Percentiles rank a stretch among this genome's conserved stretches.
phyloP scores from a whole-genome alignment of 371 early-diverging fungal genomes.

The Dipsacomyces acuminosporus region DNA sequence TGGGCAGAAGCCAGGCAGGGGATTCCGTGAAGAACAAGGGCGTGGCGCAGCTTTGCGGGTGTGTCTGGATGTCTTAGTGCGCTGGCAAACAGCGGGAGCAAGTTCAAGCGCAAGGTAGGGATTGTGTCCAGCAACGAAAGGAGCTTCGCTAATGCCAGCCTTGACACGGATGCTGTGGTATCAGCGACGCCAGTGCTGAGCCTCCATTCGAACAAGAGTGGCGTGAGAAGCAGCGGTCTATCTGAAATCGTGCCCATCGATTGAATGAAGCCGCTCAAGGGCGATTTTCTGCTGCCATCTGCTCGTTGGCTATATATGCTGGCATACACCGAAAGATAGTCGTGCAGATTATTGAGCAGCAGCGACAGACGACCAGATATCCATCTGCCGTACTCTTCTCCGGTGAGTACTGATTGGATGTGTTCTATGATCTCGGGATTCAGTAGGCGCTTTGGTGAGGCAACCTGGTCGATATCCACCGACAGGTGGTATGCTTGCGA shows the following conservation, averaged over 20 bases:
- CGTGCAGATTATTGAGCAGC: conserved; percentile 2
- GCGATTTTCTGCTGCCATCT: neutral
- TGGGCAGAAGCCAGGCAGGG: conserved; percentile 19
- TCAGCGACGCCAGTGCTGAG: neutral
- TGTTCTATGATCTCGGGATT: neutral
- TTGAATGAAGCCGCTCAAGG: neutral
- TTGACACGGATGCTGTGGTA: neutral
- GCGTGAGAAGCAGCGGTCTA: conserved; percentile 15
- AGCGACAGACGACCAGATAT: conserved; percentile 7
- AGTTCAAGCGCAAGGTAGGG: conserved; percentile 5
- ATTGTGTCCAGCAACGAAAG: neutral
- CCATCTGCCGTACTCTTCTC: neutral
- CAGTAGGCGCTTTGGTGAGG: neutral
- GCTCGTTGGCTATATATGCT: neutral
- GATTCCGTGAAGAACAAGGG: conserved; percentile 5
- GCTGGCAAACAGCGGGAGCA: conserved; percentile 16
- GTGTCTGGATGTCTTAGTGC: conserved; percentile 9
- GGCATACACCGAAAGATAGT: conserved; percentile 6
- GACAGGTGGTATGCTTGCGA: conserved; percentile 7
- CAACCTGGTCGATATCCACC: conserved; percentile 4
- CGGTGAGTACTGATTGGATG: neutral
- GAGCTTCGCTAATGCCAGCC: conserved; percentile 7
- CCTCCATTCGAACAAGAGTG: conserved; percentile 13
- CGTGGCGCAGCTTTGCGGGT: conserved; percentile 2
- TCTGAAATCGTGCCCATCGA: conserved; percentile 1